A percentile compares a stretch with the other conserved stretches of the same genome.
Evolutionary conservation across 2,329 filamentous ascomycete genomes (phyloP).

Genomic region (Microcyclospora pomicola): DNA sequence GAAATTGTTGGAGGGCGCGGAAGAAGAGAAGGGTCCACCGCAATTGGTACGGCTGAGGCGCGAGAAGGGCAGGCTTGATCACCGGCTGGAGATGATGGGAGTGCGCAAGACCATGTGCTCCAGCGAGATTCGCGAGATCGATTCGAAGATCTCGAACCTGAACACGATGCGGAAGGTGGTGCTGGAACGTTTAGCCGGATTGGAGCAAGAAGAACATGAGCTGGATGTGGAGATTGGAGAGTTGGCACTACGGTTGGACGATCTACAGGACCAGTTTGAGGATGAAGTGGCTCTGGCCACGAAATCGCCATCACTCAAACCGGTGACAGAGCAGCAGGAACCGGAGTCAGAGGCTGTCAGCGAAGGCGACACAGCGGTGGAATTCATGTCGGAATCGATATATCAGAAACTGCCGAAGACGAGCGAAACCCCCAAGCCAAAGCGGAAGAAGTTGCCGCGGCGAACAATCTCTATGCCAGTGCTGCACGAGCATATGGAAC

Average conservation of each 20-base stretch:
- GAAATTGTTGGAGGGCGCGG: slow-evolving; percentile 52
- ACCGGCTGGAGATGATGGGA: slow-evolving; percentile 78
- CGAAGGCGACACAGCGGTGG: slow-evolving; percentile 23
- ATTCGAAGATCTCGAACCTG: slow-evolving; percentile 89
- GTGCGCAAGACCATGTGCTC: slow-evolving; percentile 96
- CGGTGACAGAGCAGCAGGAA: slow-evolving; percentile 30
- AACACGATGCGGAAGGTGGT: slow-evolving; percentile 88
- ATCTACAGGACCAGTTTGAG: slow-evolving; percentile 45
- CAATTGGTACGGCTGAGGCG: slow-evolving; percentile 61
- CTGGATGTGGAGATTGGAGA: slow-evolving; percentile 69
- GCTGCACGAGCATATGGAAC: slow-evolving; percentile 85
- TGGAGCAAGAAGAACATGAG: slow-evolving; percentile 83
- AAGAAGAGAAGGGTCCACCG: slow-evolving; percentile 48
- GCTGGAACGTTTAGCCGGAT: slow-evolving; percentile 65
- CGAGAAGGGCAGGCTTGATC: slow-evolving; percentile 66
- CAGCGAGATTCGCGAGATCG: slow-evolving; percentile 88
- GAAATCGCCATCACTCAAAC: slow-evolving; percentile 21
- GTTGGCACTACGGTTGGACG: slow-evolving; percentile 48
- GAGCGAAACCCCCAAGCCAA: slow-evolving; percentile 33
- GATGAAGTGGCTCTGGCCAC: slow-evolving; percentile 34
- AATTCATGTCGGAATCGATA: slow-evolving; percentile 95
- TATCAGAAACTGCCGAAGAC: slow-evolving; percentile 70
- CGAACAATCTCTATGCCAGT: slow-evolving; percentile 82
- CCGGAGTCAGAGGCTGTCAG: slow-evolving; percentile 34
- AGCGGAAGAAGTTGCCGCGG: slow-evolving; percentile 40